phyloP scores from a whole-genome alignment of 2,329 filamentous ascomycete species.

The Xylaria sp. region DNA sequence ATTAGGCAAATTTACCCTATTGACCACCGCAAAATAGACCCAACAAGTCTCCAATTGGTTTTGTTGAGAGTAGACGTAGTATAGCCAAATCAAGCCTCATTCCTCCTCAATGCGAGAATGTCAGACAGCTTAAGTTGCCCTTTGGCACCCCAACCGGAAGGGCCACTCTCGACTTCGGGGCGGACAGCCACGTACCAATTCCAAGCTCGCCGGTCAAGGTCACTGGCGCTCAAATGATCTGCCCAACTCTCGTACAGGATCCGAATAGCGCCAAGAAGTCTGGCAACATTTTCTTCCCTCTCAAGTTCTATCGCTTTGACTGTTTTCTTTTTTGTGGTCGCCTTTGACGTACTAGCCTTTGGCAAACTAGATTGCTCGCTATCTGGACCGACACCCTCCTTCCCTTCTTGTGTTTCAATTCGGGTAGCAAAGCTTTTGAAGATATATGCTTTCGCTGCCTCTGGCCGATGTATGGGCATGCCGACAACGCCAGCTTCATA shows the following conservation, averaged over 20 bases:
- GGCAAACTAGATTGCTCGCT: conserved; percentile 23
- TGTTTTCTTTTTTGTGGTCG: conserved; percentile 62
- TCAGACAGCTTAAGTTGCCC: conserved; percentile 72
- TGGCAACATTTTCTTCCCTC: conserved; percentile 74
- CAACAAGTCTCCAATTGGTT: neutral
- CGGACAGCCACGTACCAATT: conserved; percentile 81
- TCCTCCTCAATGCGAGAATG: conserved; percentile 70
- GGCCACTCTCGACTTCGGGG: conserved; percentile 78
- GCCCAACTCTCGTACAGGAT: conserved; percentile 80
- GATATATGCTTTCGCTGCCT: conserved; percentile 70
- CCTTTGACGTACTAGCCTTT: conserved; percentile 35
- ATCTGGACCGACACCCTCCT: conserved; percentile 11
- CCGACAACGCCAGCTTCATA: conserved; percentile 55
- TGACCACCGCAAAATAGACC: neutral
- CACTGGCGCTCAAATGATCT: conserved; percentile 66
- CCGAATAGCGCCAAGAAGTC: conserved; percentile 76
- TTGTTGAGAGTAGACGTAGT: neutral
- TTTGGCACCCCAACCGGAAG: conserved; percentile 85
- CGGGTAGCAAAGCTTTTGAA: conserved; percentile 67
- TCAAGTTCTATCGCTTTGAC: conserved; percentile 63
- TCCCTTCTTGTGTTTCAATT: conserved; percentile 35
- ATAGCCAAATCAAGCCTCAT: conserved; percentile 27
- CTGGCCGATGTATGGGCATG: conserved; percentile 79
- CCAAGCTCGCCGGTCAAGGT: conserved; percentile 82
- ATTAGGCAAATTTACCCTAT: neutral